Conservation (phyloP, 805 yeast species). For the Candida caryicola region DNA sequence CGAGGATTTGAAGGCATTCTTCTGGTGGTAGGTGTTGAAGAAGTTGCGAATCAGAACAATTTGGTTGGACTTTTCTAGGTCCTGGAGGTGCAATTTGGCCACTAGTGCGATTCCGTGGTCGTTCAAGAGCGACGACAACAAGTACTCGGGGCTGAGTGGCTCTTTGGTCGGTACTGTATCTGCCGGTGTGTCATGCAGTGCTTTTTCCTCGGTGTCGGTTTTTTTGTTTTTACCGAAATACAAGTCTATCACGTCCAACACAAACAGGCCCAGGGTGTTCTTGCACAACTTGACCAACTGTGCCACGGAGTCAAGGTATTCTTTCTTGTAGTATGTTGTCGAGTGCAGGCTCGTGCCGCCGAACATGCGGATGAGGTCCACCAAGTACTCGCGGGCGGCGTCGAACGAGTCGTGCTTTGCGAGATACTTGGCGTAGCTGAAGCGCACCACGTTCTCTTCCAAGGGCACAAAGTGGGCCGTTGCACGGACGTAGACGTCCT, state of each 20-base stretch:
- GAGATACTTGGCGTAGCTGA: constrained; percentile 24
- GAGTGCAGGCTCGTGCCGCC: constrained; percentile 14
- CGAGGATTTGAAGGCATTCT: constrained; percentile 36
- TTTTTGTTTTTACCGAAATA: constrained; percentile 17
- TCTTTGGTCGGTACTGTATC: not conserved
- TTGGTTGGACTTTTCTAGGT: constrained; percentile 11
- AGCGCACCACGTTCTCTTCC: constrained; percentile 21
- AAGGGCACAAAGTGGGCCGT: constrained; percentile 38
- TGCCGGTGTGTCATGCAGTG: not conserved
- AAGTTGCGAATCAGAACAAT: constrained; percentile 18
- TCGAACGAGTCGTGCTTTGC: constrained; percentile 16
- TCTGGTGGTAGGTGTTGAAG: constrained; percentile 26
- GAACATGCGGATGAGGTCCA: constrained; percentile 24
- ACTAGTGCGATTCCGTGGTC: constrained; percentile 41
- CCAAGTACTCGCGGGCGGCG: constrained; percentile 24
- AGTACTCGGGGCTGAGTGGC: not conserved
- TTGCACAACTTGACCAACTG: constrained; percentile 12
- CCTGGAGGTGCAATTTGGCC: constrained; percentile 31
- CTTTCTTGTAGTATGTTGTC: constrained; percentile 13
- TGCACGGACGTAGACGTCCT: constrained; percentile 52
- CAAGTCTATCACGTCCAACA: constrained; percentile 15
- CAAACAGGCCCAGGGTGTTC: constrained; percentile 1
- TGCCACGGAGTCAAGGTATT: constrained; percentile 16
- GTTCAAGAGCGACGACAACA: constrained; percentile 28
- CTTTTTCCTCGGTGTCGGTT: constrained; percentile 1